A percentile compares a stretch with the other conserved stretches of the same genome.
These are phyloP conservation scores for Chenopodium album DNA, from an alignment of 148 eudicot species.

Conservation along the genomic window DNA sequence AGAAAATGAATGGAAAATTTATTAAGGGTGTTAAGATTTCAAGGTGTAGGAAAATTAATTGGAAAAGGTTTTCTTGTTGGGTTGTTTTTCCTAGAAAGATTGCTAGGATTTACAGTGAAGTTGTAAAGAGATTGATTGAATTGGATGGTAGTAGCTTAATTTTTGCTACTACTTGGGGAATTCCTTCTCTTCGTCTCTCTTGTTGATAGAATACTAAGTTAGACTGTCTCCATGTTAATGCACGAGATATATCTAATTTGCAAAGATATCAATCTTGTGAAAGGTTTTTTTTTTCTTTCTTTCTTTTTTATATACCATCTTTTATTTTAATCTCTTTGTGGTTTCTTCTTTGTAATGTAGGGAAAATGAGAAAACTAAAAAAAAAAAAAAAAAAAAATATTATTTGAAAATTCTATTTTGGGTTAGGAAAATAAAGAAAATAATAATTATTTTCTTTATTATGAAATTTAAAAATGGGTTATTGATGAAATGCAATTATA, in stretches of 20 bases:
- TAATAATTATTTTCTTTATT: neutral
- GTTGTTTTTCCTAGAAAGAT: constrained; percentile 28
- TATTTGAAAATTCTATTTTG: neutral
- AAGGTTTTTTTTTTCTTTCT: neutral
- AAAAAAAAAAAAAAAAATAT: neutral
- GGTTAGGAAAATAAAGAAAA: neutral
- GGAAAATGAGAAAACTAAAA: neutral
- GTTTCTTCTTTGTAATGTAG: neutral
- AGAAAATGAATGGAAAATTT: constrained; percentile 29
- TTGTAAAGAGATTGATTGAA: constrained; percentile 32
- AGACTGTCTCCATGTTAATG: neutral
- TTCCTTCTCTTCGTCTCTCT: constrained; percentile 30
- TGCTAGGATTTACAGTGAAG: constrained; percentile 27
- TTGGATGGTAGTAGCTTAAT: constrained; percentile 28
- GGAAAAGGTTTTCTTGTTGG: constrained; percentile 33
- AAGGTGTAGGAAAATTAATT: constrained; percentile 17
- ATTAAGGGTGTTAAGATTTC: constrained; percentile 31
- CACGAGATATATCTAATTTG: too few relatives aligned
- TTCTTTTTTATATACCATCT: neutral
- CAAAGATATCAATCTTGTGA: neutral
- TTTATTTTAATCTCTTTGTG: neutral
- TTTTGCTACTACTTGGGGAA: constrained; percentile 36
- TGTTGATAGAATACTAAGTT: neutral
- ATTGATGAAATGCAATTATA: neutral
- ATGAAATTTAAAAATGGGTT: neutral